Evolutionary conservation across 2,329 filamentous ascomycete species (phyloP), one percentile per base, ranked within the genome.

Genomic region (Colletotrichum tanaceti): DNA sequence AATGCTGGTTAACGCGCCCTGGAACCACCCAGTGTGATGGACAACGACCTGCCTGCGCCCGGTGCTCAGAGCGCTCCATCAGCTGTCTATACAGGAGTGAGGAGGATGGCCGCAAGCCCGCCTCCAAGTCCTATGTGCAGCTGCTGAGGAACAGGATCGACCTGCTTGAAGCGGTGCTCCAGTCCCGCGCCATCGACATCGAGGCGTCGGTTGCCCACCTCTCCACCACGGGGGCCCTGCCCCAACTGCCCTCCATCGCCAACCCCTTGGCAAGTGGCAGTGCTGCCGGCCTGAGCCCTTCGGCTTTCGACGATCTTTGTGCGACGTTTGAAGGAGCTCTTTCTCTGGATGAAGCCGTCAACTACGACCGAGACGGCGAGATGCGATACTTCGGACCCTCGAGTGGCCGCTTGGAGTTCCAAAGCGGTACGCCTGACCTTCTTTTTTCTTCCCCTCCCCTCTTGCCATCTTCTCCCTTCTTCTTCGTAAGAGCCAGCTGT

Each of bases 331-430:
- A 78, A 46, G 78, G 78, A 0, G 72, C 75, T 4, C 70, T 80
- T 1, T 77, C 75, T 18, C 53, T 79, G 0, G 78, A 79, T n/a
- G 78, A 78, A 46, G 74, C 76, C 6, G 66, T 78, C 35, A 78
- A 79, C 44, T 79, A 77, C 32, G 77, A 80, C 24, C 73, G 73
- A 28, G 77, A 79, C 49, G 72, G 68, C 44, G 78, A 80, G 58
- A 72, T 75, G 53, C 71, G 76, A 1, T 81, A 79, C 57, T 80
- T 79, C 65, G 78, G 79, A 0, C 73, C 77, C 1, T 75, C 78
- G 0, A 81, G 78, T 65, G 79, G 78, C 1, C 74, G 78, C 2
- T 71, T 80, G 4, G 72, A 76, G 13, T 79, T 80, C 49, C 71
- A 70, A 22, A 53, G 49, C 20, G 63, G 67, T 70, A 24, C 11